These are phyloP conservation scores for Calonectria pseudoturangicola DNA, from an alignment of 2,329 filamentous ascomycete genomes.

Conservation along the genomic window DNA sequence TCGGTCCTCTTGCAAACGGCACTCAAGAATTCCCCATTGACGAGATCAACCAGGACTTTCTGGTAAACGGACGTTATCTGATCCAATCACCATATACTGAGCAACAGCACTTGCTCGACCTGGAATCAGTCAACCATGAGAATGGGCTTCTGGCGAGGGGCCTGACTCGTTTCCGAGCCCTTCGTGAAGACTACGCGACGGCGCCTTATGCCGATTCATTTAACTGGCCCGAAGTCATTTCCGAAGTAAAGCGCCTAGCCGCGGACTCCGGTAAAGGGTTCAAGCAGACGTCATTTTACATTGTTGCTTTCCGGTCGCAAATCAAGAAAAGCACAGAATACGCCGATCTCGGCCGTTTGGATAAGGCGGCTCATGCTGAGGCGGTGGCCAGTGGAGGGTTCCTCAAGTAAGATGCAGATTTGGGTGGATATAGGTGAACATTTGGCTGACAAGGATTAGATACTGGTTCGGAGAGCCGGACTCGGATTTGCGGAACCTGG, in stretches of 20 bases:
- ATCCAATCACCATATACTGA: conserved; percentile 86
- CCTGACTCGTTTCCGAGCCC: conserved; percentile 77
- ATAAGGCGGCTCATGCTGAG: conserved; percentile 87
- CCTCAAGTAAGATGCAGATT: conserved; percentile 76
- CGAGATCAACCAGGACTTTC: conserved; percentile 45
- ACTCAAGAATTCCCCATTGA: conserved; percentile 52
- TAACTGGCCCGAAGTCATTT: conserved; percentile 82
- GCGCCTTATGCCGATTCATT: conserved; percentile 83
- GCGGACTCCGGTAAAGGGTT: conserved; percentile 69
- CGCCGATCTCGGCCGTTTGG: conserved; percentile 81
- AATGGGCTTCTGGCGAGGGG: conserved; percentile 83
- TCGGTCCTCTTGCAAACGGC: conserved; percentile 52
- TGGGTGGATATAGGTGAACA: not conserved
- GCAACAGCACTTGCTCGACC: conserved; percentile 81
- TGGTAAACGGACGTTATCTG: conserved; percentile 62
- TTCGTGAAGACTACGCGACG: conserved; percentile 84
- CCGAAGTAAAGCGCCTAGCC: conserved; percentile 72
- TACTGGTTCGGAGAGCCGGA: conserved; percentile 93
- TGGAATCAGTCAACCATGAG: conserved; percentile 78
- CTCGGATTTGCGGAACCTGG: conserved; percentile 82
- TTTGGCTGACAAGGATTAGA: conserved; percentile 61
- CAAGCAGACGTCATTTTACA: conserved; percentile 82
- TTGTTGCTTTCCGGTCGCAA: conserved; percentile 87
- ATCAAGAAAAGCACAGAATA: conserved; percentile 81
- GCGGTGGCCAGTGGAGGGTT: conserved; percentile 87